Conservation (phyloP, 2,329 filamentous ascomycete species). For the Lojkania enalia region DNA sequence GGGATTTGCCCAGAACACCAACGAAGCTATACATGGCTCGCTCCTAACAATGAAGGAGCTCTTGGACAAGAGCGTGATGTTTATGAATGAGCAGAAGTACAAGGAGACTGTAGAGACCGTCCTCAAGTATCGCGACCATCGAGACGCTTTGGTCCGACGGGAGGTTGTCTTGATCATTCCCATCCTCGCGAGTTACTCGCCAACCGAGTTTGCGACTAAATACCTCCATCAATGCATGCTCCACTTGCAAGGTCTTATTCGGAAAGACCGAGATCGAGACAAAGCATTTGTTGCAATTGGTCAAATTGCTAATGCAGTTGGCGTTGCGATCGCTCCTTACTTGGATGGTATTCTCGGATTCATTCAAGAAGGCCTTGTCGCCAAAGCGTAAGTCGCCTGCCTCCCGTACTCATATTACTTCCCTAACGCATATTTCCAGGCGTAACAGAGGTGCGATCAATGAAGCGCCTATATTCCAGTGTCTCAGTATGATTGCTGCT, state of each 20-base stretch:
- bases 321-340: conserved; percentile 91
- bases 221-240: conserved; percentile 98
- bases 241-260: conserved; percentile 88
- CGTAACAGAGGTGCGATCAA: conserved; percentile 60
- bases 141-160: conserved; percentile 82
- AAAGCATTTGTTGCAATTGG: conserved; percentile 95
- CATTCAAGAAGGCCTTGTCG: conserved; percentile 84
- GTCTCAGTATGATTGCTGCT: conserved; percentile 93
- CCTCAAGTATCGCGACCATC: conserved; percentile 88
- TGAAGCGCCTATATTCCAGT: conserved; percentile 86
- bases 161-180: conserved; percentile 92
- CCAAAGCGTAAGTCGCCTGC: conserved; percentile 72
- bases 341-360: conserved; percentile 92
- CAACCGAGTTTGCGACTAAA: conserved; percentile 81
- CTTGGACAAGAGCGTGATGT: conserved; percentile 94
- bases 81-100: conserved; percentile 91
- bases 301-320: conserved; percentile 93
- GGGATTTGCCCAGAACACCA: conserved; percentile 74
- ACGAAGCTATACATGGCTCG: conserved; percentile 92
- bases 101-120: conserved; percentile 91
- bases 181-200: conserved; percentile 88
- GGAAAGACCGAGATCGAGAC: conserved; percentile 88
- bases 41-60: conserved; percentile 90
- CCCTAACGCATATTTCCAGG: too few species aligned
- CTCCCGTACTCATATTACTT: too few species aligned